Conservation (phyloP, 2,329 filamentous ascomycete genomes). For the Curvularia eragrostidis region DNA sequence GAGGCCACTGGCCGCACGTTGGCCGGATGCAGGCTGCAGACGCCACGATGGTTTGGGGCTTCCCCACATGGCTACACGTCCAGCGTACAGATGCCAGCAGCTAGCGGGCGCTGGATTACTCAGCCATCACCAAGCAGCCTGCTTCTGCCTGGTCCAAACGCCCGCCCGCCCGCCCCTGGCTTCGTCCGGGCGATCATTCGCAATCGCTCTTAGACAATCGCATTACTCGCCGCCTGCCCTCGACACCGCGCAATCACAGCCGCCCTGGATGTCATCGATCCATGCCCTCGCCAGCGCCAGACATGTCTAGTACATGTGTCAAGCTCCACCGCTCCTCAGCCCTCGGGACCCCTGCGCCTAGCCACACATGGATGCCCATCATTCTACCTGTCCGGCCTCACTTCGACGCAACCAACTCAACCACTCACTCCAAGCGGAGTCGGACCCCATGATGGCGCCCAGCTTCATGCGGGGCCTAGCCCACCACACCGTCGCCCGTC, state of each 20-base stretch:
- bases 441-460: background rate
- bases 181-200: background rate
- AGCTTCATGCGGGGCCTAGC: background rate
- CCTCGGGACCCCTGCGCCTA: background rate
- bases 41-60: background rate
- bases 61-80: constrained; percentile 33
- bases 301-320: too few relatives aligned
- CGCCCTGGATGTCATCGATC: background rate
- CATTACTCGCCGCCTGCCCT: background rate
- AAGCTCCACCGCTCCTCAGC: too few relatives aligned
- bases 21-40: background rate
- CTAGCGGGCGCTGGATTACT: constrained; percentile 28
- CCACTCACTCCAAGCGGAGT: background rate
- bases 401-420: too few relatives aligned
- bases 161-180: background rate
- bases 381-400: background rate
- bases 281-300: background rate
- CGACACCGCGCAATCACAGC: background rate
- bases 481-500: background rate
- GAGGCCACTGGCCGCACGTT: background rate
- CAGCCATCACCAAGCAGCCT: constrained; percentile 45
- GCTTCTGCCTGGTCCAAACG: background rate
- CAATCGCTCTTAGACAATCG: background rate
- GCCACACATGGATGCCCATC: background rate
- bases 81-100: too few relatives aligned